Evolutionary conservation across 148 eudicot genomes (phyloP), one percentile per base, ranked within the genome.

Genomic region (Rheum nobile): DNA sequence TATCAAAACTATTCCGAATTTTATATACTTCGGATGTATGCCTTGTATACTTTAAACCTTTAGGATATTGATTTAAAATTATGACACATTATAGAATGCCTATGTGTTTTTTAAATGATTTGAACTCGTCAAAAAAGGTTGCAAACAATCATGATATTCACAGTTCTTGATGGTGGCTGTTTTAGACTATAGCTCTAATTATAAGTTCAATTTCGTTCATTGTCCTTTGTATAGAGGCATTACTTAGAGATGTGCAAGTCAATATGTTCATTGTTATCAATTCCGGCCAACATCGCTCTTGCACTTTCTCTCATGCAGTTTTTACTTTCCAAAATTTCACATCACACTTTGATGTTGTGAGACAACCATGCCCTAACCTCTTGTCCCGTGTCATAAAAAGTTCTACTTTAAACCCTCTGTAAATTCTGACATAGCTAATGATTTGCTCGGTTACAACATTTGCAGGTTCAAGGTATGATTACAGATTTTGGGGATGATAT

Each of bases 401-500:
- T n/a, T 50, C 4, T 3, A 41, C 43, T 41, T 41, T 8, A 41
- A 41, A 35, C 10, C 43, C 43, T 28, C 22, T 26, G 16, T 57
- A 57, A 26, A 9, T 57, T 26, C 32, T 10, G 32, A 57, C 32
- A 26, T 28, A 28, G 67, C 67, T 57, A 28, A 48, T 55, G 63
- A 55, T 65, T 65, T 28, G 3, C 21, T 63, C 31, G 21, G 6
- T 74, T 57, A 59, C 13, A 34, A 71, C 1, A 1, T 81, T 68
- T 85, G 67, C 83, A 95, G 99, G 96, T 95, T 31, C 92, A 90
- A 83, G 90, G 96, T 76, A 88, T 95, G 99, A 74, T 92, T 59
- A 87, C 96, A 26, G 97, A 95, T 84, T 95, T 86, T 82, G 99
- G 87, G 65, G 99, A 90, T 83, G 88, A 86, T 77, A 95, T 95